Percentiles rank a stretch among this genome's conserved stretches.
Conservation (phyloP, 2,329 filamentous ascomycete species). For the Cordyceps javanica region DNA sequence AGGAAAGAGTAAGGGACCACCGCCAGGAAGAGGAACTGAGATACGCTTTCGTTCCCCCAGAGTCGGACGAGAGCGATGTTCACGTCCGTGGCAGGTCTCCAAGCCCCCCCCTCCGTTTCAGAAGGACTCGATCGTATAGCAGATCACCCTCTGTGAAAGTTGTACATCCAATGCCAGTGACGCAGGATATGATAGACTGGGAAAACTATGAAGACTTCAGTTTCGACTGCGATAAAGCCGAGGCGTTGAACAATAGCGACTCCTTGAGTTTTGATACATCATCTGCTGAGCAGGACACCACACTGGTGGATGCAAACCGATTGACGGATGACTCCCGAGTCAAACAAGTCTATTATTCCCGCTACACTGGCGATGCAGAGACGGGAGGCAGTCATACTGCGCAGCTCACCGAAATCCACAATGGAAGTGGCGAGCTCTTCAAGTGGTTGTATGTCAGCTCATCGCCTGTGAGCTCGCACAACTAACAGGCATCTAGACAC, state of each 20-base stretch:
- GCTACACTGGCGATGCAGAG: conserved; percentile 33
- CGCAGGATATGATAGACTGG: not conserved
- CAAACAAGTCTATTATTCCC: conserved; percentile 26
- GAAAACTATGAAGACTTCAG: conserved; percentile 10
- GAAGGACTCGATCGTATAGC: not conserved
- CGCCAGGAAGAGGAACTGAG: not conserved
- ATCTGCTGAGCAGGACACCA: conserved; percentile 20
- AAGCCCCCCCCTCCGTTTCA: not conserved
- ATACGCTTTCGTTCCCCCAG: not conserved
- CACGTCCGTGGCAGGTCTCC: not conserved
- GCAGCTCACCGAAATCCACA: conserved; percentile 30
- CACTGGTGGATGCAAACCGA: conserved; percentile 15
- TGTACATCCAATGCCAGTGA: not conserved
- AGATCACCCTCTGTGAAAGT: not conserved
- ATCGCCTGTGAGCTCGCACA: no score
- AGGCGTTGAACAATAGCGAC: conserved; percentile 22
- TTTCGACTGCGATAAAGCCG: conserved; percentile 12
- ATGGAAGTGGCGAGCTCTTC: conserved; percentile 30
- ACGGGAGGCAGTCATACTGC: conserved; percentile 30
- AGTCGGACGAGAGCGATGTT: not conserved
- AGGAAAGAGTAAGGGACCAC: not conserved
- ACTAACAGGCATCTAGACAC: conserved; percentile 25
- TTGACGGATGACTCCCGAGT: conserved; percentile 15
- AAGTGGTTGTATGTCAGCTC: conserved; percentile 32
- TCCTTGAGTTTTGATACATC: conserved; percentile 24